A percentile compares a stretch with the other conserved stretches of the same genome.
Conservation (phyloP, 129 eudicot species). For the Flaveria brownii region DNA sequence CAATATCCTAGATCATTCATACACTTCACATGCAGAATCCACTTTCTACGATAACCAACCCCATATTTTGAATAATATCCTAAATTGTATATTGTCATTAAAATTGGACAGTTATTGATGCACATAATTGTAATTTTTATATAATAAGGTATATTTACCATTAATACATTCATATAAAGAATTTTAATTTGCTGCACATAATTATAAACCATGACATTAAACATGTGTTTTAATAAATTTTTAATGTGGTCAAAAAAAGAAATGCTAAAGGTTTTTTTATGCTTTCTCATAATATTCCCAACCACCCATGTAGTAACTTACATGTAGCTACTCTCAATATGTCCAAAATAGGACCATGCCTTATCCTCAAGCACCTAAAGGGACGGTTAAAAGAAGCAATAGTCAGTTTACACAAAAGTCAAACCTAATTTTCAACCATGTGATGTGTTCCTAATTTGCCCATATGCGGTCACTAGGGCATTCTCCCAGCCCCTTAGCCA, state of each 20-base stretch:
- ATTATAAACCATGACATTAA: not conserved
- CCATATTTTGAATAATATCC: too few species aligned
- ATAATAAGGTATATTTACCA: not conserved
- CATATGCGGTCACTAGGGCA: constrained; percentile 33
- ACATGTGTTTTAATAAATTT: not conserved
- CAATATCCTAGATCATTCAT: not conserved
- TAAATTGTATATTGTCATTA: not conserved
- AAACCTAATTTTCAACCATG: constrained; percentile 44
- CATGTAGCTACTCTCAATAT: constrained; percentile 26
- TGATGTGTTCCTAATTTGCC: constrained; percentile 35
- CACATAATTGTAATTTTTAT: too few species aligned
- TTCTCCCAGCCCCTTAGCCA: constrained; percentile 18
- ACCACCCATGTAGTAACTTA: constrained; percentile 31
- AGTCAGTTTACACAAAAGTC: constrained; percentile 40
- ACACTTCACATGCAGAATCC: not conserved
- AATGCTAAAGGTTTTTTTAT: not conserved
- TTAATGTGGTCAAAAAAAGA: not conserved
- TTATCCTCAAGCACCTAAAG: constrained; percentile 31
- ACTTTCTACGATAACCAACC: too few species aligned
- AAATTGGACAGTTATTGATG: not conserved
- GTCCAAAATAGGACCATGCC: constrained; percentile 42
- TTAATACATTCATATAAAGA: too few species aligned
- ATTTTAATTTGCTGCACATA: not conserved
- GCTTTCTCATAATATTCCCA: constrained; percentile 24
- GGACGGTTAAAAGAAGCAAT: constrained; percentile 26